These are phyloP conservation scores for Calycina herbarum DNA, from an alignment of 2,329 filamentous ascomycete species.

Conservation along the genomic window DNA sequence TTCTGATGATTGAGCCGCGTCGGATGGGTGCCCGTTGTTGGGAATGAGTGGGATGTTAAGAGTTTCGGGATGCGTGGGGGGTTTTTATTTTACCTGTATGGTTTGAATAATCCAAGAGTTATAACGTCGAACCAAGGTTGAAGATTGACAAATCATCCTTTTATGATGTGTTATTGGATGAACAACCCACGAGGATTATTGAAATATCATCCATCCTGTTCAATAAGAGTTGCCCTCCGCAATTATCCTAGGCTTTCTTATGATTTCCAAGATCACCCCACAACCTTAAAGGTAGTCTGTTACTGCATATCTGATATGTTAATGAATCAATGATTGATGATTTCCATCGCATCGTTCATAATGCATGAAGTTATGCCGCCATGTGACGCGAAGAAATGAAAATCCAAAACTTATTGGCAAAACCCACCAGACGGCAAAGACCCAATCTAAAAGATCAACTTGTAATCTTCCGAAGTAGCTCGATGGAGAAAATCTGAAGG, in stretches of 20 bases:
- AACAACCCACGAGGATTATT: background rate
- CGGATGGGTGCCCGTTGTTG: slow-evolving; percentile 4
- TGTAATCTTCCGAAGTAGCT: background rate
- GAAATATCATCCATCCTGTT: background rate
- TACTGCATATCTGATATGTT: background rate
- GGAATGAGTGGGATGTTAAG: background rate
- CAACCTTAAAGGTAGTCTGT: background rate
- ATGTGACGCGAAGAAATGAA: slow-evolving; percentile 1
- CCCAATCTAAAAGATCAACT: background rate
- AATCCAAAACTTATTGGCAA: background rate
- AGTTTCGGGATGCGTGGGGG: background rate
- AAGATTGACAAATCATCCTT: background rate
- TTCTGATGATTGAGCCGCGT: slow-evolving; percentile 3
- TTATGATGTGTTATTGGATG: background rate
- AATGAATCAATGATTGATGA: background rate
- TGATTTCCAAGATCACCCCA: background rate
- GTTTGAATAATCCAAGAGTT: background rate
- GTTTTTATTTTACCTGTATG: background rate
- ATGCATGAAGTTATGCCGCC: background rate
- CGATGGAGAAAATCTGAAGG: background rate
- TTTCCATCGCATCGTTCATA: background rate
- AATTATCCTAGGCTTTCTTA: background rate
- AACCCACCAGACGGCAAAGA: background rate
- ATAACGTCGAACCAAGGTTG: background rate
- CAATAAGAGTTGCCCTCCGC: background rate